Conservation (phyloP, 805 yeast genomes). For the Brettanomyces sp. region DNA sequence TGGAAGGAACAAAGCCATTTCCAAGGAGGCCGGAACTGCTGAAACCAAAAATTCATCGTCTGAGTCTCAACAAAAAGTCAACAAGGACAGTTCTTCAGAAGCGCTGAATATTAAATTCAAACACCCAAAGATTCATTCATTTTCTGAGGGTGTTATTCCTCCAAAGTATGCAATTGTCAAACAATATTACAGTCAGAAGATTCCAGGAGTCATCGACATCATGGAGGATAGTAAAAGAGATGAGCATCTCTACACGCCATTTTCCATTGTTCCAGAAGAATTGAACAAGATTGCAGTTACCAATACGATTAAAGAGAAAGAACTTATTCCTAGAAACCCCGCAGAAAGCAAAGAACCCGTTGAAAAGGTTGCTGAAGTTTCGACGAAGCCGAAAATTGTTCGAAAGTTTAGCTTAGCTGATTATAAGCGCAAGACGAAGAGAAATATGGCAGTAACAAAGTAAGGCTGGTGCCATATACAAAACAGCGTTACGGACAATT, state of each 20-base stretch:
- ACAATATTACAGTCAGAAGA: slow-evolving; percentile 4
- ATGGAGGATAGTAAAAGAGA: background rate
- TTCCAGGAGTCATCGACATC: background rate
- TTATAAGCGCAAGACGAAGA: slow-evolving; percentile 34
- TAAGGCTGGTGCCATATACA: too few species aligned
- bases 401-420: slow-evolving; percentile 70
- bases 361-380: background rate
- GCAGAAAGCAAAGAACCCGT: background rate
- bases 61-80: background rate
- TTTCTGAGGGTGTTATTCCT: slow-evolving; percentile 11
- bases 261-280: slow-evolving; percentile 1
- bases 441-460: too few species aligned
- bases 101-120: background rate
- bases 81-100: background rate
- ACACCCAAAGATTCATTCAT: slow-evolving; percentile 3
- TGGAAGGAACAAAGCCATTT: background rate
- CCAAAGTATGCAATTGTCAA: slow-evolving; percentile 17
- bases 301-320: too few species aligned
- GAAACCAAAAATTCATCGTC: background rate
- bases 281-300: background rate
- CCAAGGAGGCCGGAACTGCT: background rate
- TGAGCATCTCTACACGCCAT: slow-evolving; percentile 1
- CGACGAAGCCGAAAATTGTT: slow-evolving; percentile 27
- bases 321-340: background rate
- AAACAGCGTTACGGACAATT: too few species aligned